These are phyloP conservation scores for Dactylonectria estremocensis DNA, from an alignment of 2,329 filamentous ascomycete genomes.

Conservation along the genomic window DNA sequence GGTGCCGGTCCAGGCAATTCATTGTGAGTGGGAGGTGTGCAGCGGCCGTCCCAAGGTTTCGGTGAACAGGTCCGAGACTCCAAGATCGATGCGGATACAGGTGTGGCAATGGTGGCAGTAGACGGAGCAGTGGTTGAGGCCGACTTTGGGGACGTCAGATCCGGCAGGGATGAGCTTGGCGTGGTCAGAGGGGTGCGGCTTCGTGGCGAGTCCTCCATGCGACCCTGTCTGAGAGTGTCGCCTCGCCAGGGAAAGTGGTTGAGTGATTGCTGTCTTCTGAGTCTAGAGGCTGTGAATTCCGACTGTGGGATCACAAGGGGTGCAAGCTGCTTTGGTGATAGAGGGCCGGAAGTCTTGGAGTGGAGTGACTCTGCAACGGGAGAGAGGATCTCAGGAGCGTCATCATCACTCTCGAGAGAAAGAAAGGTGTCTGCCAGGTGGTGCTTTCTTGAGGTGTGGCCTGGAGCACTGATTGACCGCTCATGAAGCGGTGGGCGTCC, in stretches of 20 bases:
- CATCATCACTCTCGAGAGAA: conserved; percentile 43
- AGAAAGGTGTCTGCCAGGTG: conserved; percentile 45
- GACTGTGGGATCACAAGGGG: conserved; percentile 70
- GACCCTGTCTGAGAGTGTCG: conserved; percentile 59
- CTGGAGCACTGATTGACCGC: conserved; percentile 75
- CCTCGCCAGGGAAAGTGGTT: conserved; percentile 64
- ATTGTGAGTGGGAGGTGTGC: conserved; percentile 45
- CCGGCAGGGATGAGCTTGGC: conserved; percentile 54
- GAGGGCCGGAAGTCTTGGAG: conserved; percentile 47
- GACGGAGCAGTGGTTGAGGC: conserved; percentile 56
- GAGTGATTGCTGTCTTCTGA: conserved; percentile 57
- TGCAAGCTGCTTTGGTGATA: conserved; percentile 68
- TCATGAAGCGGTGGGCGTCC: conserved; percentile 76
- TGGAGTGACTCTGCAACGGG: conserved; percentile 46
- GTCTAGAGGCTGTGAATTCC: conserved; percentile 36
- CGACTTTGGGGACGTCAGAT: conserved; percentile 61
- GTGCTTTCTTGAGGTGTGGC: conserved; percentile 64
- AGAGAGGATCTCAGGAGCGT: conserved; percentile 42
- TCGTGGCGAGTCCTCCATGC: conserved; percentile 64
- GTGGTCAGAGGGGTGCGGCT: conserved; percentile 58
- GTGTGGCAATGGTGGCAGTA: conserved; percentile 62
- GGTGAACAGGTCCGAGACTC: conserved; percentile 61
- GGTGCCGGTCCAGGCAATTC: conserved; percentile 29
- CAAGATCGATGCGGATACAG: conserved; percentile 63
- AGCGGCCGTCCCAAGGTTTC: conserved; percentile 60